Evolutionary conservation across 108 stramenopile species (phyloP), one percentile per base, ranked within the genome.

Genomic region (Phaeodactylum tricornutum): DNA sequence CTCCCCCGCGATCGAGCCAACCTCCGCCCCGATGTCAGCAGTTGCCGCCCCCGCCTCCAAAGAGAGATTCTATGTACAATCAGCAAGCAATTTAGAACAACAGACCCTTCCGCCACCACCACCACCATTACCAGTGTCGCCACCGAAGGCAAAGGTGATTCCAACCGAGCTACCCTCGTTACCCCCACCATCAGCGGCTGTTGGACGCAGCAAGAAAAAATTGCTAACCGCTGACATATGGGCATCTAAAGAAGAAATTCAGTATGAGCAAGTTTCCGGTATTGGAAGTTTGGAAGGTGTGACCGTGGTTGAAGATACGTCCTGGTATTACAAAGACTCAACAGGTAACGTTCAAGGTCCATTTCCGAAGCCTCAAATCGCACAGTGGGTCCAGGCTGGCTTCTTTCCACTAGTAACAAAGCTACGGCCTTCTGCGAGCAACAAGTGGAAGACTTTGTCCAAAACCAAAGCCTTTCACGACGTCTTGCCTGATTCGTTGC

Each of bases 201-300:
- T 83, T 4, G 41, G 71, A 49, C 67, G 81, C 21, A 59, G 30
- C 30, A 61, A 54, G 43, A 15, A 41, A 29, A 22, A 41, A 29
- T 29, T 35, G 64, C 2, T 53, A n/a, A 19, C 49, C 9, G 78
- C 64, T 3, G 88, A 90, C 53, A 81, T 90, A 64, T 90, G 88
- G 88, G 88, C 88, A 16, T 81, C 81, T 4, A 61, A 45, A 12
- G 88, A 90, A 53, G 88, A 90, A 66, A 73, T 90, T 43, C 64
- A 76, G 14, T 85, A 81, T 48, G 84, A 84, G 46, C 51, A 31
- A 42, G 50, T 41, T 44, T 52, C 44, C 59, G 61, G 58, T 63
- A 78, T 32, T 34, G 63, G 64, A 36, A 76, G 72, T 47, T 57
- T 72, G 24, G 58, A 87, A 57, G 61, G 71, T 29, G 61, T 57